phyloP scores from a whole-genome alignment of 2,329 filamentous ascomycete genomes.

The Ramularia endophylla region DNA sequence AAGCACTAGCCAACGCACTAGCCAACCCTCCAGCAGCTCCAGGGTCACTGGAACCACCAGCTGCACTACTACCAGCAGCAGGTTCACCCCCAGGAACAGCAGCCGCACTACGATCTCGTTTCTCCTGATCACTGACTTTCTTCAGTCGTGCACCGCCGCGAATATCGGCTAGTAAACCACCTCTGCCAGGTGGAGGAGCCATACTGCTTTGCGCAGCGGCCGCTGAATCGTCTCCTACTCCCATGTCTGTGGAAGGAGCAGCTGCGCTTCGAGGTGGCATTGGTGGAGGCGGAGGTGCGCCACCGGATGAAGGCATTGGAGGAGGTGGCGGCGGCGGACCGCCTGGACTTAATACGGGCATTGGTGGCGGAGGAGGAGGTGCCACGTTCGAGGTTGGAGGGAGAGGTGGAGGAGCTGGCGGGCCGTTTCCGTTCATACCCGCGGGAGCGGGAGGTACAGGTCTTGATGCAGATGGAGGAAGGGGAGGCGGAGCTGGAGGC shows the following conservation, averaged over 20 bases:
- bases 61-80: conserved; percentile 49
- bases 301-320: conserved; percentile 30
- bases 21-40: conserved; percentile 48
- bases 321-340: conserved; percentile 36
- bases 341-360: conserved; percentile 30
- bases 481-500: conserved; percentile 30
- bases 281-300: conserved; percentile 39
- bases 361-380: conserved; percentile 37
- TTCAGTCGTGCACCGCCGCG: conserved; percentile 60
- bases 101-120: conserved; percentile 65
- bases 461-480: conserved; percentile 26
- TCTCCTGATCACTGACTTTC: conserved; percentile 66
- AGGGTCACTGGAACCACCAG: conserved; percentile 35
- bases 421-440: conserved; percentile 17
- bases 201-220: conserved; percentile 13
- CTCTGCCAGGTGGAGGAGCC: conserved; percentile 38
- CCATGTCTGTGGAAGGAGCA: conserved; percentile 38
- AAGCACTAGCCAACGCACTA: conserved; percentile 65
- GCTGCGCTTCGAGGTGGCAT: conserved; percentile 38
- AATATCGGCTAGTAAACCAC: conserved; percentile 65
- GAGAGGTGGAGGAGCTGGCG: conserved; percentile 40
- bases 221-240: conserved; percentile 36
- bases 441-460: conserved; percentile 26
- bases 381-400: conserved; percentile 33
- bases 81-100: conserved; percentile 51